Percentiles rank a stretch among this genome's conserved stretches.
These are phyloP conservation scores for Cladophialophora carrionii DNA, from an alignment of 2,329 filamentous ascomycete species.

Conservation along the genomic window DNA sequence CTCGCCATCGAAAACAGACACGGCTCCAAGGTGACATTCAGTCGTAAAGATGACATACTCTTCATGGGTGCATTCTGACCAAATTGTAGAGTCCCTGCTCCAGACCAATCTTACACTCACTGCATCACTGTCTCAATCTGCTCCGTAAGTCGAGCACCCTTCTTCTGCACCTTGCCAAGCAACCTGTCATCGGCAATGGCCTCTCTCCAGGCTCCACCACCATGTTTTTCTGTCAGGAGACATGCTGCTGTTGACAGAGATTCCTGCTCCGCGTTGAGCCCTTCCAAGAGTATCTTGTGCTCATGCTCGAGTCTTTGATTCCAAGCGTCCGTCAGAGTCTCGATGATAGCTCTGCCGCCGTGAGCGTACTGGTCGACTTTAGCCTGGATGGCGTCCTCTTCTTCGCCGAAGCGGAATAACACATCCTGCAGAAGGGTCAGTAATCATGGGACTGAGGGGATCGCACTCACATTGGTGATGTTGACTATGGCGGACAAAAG, in stretches of 20 bases:
- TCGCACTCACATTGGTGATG: conserved; percentile 27
- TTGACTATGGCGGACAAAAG: conserved; percentile 24
- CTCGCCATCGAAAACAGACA: neutral
- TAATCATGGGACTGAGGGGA: neutral
- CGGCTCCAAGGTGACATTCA: neutral
- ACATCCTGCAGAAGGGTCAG: conserved; percentile 29
- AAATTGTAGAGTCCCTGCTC: neutral
- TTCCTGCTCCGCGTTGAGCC: conserved; percentile 19
- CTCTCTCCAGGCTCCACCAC: conserved; percentile 13
- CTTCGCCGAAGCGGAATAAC: conserved; percentile 29
- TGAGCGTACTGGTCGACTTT: conserved; percentile 19
- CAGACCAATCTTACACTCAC: neutral
- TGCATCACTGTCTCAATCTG: conserved; percentile 19
- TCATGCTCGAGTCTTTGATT: conserved; percentile 29
- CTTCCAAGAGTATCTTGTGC: conserved; percentile 12
- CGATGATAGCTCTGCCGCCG: conserved; percentile 22
- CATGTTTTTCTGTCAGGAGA: conserved; percentile 14
- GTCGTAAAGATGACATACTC: neutral
- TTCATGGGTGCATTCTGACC: neutral
- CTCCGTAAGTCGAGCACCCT: conserved; percentile 1
- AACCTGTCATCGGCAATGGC: conserved; percentile 4
- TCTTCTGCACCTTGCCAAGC: conserved; percentile 1
- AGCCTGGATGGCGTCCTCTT: conserved; percentile 29
- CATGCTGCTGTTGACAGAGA: conserved; percentile 18
- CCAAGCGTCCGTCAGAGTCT: conserved; percentile 30